Evolutionary conservation across 208 protist genomes (phyloP), one percentile per base, ranked within the genome.

Genomic region (Sergeia podlipaevii): DNA sequence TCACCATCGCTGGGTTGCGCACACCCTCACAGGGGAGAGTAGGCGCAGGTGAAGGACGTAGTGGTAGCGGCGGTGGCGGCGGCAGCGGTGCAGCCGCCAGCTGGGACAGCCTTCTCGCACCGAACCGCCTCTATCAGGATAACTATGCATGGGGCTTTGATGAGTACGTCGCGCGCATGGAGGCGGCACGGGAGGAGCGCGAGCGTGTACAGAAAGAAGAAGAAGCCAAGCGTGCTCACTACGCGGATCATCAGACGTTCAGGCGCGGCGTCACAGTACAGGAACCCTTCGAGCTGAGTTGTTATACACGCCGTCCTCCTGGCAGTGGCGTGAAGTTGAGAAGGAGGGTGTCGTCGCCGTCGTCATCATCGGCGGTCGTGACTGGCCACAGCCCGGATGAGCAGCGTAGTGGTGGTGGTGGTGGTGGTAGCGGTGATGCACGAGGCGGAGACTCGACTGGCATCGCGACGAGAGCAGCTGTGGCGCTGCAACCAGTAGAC

Each of bases 241-340:
- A 70, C 53, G 53, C 60, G 26, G 74, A 77, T 42, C 21, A 46
- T 11, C 45, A 52, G 15, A 76, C 66, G 3, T 85, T 77, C 26
- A 36, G 43, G n/a, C 61, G 67, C 11, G 59, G 56, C 11, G 8
- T 49, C 20, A 89, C 77, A 1, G 48, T 67, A 38, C 60, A 68
- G 30, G 59, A 71, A 44, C 77, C 77, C 1, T 84, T 85, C 60
- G 54, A 73, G 24, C 18, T 85, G 8, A 59, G 57, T 42, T 45
- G 39, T 21, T 45, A 34, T 51, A 33, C 10, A 51, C n/a, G 27
- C 53, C 50, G 23, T 21, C 39, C 7, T 1, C 7, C 38, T 27
- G 11, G 20, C 28, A 36, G 10, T n/a, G n/a, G n/a, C n/a, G n/a
- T n/a, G n/a, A n/a, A n/a, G n/a, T n/a, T n/a, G n/a, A n/a, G n/a